Conservation (phyloP, 192 early-diverging fungal species). For the Podila horticola region DNA sequence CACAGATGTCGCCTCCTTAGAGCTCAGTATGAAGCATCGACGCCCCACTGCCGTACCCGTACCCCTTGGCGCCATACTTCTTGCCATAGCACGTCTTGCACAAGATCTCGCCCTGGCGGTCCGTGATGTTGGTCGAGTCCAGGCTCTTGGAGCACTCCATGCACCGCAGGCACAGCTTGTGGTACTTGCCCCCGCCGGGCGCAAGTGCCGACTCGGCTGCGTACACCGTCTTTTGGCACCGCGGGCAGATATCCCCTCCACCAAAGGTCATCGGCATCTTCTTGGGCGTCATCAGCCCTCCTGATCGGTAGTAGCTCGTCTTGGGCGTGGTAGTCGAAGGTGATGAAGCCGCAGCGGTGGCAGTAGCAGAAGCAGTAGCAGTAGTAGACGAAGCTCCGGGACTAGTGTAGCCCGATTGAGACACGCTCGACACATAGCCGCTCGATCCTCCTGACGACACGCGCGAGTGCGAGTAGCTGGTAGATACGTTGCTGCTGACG, state of each 20-base stretch:
- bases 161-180: conserved; percentile 66
- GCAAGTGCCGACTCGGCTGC: conserved; percentile 63
- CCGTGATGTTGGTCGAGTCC: conserved; percentile 67
- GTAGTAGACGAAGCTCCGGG: background rate
- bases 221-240: conserved; percentile 67
- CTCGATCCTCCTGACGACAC: too few species aligned
- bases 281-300: conserved; percentile 47
- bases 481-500: background rate
- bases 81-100: conserved; percentile 65
- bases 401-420: background rate
- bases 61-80: conserved; percentile 63
- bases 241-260: conserved; percentile 60
- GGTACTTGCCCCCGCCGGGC: conserved; percentile 66
- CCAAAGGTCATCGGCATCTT: conserved; percentile 23
- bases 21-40: conserved; percentile 55
- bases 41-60: conserved; percentile 54
- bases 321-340: conserved; percentile 10
- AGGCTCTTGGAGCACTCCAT: conserved; percentile 62
- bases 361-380: background rate
- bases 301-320: conserved; percentile 35
- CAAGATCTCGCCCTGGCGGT: conserved; percentile 58
- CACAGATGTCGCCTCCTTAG: background rate
- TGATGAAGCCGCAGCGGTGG: background rate
- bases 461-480: background rate
- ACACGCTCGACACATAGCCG: too few species aligned